Percentiles rank a stretch among this genome's conserved stretches.
Evolutionary conservation across 257 asterid species (phyloP).

Genomic region (Paulownia fortunei): DNA sequence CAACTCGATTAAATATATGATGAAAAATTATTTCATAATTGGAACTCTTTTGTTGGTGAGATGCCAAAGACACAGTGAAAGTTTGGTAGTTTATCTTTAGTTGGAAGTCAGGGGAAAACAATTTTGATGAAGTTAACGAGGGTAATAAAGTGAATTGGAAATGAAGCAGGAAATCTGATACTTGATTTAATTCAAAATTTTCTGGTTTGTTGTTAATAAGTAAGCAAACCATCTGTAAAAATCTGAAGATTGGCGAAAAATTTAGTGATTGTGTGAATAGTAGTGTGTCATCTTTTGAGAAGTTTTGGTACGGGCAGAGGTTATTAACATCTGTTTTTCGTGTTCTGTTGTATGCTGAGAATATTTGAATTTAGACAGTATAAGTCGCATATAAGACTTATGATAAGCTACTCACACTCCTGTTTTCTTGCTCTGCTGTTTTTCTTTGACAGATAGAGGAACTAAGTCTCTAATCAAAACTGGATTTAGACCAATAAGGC

Average conservation of each 20-base stretch:
- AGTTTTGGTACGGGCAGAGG: not conserved
- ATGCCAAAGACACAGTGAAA: not conserved
- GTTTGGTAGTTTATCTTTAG: not conserved
- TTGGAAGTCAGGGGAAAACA: not conserved
- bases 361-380: constrained; percentile 5
- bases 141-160: constrained; percentile 15
- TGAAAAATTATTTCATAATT: not conserved
- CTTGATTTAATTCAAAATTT: not conserved
- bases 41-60: not conserved
- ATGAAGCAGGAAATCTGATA: not conserved
- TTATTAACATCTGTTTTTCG: not conserved
- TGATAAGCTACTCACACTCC: constrained; percentile 33
- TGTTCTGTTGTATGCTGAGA: constrained; percentile 7
- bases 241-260: not conserved
- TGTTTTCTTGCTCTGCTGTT: constrained; percentile 48
- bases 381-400: constrained; percentile 14
- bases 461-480: constrained; percentile 39
- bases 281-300: not conserved
- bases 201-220: not conserved
- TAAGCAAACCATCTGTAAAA: not conserved
- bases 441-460: constrained; percentile 45
- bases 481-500: constrained; percentile 50
- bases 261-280: not conserved
- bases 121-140: not conserved
- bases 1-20: not conserved